These are phyloP conservation scores for Monosporozyma servazzii DNA, from an alignment of 805 yeast species.

Conservation along the genomic window DNA sequence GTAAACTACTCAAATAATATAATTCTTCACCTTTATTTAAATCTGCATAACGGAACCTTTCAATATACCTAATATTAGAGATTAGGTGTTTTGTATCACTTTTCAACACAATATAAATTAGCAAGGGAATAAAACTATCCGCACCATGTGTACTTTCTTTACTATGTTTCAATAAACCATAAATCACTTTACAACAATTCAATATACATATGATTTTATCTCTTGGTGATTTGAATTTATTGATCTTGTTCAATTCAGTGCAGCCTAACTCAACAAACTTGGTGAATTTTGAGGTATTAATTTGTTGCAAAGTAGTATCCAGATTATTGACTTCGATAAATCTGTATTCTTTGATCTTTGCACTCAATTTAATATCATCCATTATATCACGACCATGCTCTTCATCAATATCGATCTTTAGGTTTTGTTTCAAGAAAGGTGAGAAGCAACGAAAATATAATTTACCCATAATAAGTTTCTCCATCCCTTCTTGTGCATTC, in stretches of 20 bases:
- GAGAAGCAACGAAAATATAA: conserved; percentile 71
- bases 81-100: conserved; percentile 56
- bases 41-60: conserved; percentile 67
- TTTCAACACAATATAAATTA: conserved; percentile 69
- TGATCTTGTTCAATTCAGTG: conserved; percentile 66
- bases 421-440: conserved; percentile 36
- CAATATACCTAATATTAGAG: conserved; percentile 78
- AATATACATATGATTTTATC: conserved; percentile 87
- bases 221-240: conserved; percentile 82
- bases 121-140: conserved; percentile 83
- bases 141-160: conserved; percentile 71
- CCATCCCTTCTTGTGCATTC: conserved; percentile 84
- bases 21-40: conserved; percentile 82
- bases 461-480: conserved; percentile 84
- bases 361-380: conserved; percentile 45
- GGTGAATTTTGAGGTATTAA: conserved; percentile 27
- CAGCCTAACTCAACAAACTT: conserved; percentile 60
- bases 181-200: conserved; percentile 87
- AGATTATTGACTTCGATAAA: conserved; percentile 72
- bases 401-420: conserved; percentile 33
- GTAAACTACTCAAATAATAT: conserved; percentile 82
- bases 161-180: conserved; percentile 72
- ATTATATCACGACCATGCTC: conserved; percentile 56
- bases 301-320: conserved; percentile 44
- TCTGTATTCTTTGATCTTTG: conserved; percentile 50